These are phyloP conservation scores for Botrytis hyacinthi DNA, from an alignment of 2,329 filamentous ascomycete genomes.

Conservation along the genomic window DNA sequence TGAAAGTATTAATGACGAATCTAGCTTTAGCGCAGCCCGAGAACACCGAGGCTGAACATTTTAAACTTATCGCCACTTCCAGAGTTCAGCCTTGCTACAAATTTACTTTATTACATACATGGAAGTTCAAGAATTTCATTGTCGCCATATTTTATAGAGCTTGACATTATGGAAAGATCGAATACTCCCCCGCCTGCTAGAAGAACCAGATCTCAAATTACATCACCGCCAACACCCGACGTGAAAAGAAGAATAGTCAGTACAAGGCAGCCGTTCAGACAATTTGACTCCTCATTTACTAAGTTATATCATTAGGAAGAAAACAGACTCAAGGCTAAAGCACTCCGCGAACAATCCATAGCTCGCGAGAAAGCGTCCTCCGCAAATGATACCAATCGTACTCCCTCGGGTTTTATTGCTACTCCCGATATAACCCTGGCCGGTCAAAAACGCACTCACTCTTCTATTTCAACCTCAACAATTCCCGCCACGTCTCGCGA, in stretches of 20 bases:
- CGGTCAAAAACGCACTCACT: slow-evolving; percentile 69
- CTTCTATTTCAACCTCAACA: slow-evolving; percentile 55
- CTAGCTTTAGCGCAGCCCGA: not conserved
- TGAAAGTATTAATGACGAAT: not conserved
- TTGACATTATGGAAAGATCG: slow-evolving; percentile 28
- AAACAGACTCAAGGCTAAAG: slow-evolving; percentile 84
- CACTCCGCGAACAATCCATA: slow-evolving; percentile 71
- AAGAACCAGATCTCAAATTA: not conserved
- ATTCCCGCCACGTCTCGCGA: slow-evolving; percentile 65
- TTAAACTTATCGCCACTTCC: slow-evolving; percentile 12
- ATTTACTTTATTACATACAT: not conserved
- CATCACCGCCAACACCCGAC: slow-evolving; percentile 54
- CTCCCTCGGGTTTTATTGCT: slow-evolving; percentile 68
- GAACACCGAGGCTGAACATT: slow-evolving; percentile 15
- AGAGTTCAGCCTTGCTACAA: slow-evolving; percentile 16
- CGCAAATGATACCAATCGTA: slow-evolving; percentile 42
- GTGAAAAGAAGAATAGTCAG: slow-evolving; percentile 55
- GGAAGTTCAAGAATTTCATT: not conserved
- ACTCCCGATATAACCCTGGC: slow-evolving; percentile 61
- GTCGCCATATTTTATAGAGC: not conserved
- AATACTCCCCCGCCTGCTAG: slow-evolving; percentile 28
- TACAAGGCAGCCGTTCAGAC: slow-evolving; percentile 11
- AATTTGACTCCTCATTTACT: not conserved
- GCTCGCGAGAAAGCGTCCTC: slow-evolving; percentile 54
- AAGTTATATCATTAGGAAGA: slow-evolving; percentile 62